Conservation (phyloP, 306 rosid species). For the Lathyrus oleraceus region DNA sequence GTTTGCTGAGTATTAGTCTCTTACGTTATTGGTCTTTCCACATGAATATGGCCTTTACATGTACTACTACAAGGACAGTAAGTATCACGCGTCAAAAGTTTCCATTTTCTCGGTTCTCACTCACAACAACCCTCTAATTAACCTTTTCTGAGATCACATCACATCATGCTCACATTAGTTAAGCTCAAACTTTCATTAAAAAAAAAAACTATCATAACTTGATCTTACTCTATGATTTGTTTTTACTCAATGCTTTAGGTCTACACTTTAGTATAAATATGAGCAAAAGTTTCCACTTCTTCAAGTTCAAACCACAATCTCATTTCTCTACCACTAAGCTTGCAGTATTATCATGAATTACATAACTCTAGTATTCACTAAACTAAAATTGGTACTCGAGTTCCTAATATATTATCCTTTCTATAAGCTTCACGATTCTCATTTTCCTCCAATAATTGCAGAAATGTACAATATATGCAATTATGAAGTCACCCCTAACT, state of each 20-base stretch:
- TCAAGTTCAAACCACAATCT: neutral
- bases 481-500: neutral
- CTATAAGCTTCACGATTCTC: conserved; percentile 1
- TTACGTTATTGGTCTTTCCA: too few species aligned
- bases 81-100: too few species aligned
- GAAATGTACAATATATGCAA: neutral
- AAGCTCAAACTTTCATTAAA: neutral
- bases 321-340: neutral
- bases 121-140: too few species aligned
- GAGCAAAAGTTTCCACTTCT: neutral
- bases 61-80: too few species aligned
- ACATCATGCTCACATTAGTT: too few species aligned
- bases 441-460: neutral
- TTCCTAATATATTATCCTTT: conserved; percentile 40
- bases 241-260: neutral
- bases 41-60: too few species aligned
- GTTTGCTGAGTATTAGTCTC: too few species aligned
- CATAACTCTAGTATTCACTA: neutral
- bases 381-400: conserved; percentile 35
- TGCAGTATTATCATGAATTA: conserved; percentile 18
- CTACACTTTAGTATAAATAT: neutral
- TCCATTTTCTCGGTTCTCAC: too few species aligned
- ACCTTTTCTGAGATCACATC: too few species aligned
- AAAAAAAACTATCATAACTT: too few species aligned
- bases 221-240: neutral